Conservation (phyloP, 805 yeast species). For the Zygosaccharomyces siamensis region DNA sequence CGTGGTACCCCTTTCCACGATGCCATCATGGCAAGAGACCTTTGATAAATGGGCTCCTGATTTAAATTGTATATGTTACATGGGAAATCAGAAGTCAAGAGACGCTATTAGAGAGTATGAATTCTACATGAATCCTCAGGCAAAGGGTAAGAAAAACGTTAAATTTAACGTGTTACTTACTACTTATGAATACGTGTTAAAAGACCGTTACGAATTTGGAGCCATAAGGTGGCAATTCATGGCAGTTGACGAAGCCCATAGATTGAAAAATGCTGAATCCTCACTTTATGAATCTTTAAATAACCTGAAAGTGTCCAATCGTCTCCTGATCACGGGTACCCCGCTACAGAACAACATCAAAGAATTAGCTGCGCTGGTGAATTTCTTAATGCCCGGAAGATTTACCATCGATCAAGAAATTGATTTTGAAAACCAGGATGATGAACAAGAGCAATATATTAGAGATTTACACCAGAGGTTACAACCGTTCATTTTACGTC, state of each 20-base stretch:
- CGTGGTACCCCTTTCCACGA: slow-evolving; percentile 92
- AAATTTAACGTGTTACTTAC: slow-evolving; percentile 91
- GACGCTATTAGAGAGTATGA: slow-evolving; percentile 78
- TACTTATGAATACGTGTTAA: slow-evolving; percentile 92
- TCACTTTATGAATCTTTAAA: slow-evolving; percentile 84
- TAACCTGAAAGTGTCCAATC: slow-evolving; percentile 76
- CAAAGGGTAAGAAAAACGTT: slow-evolving; percentile 49
- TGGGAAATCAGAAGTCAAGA: slow-evolving; percentile 89
- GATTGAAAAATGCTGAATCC: slow-evolving; percentile 89
- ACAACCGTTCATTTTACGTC: slow-evolving; percentile 87
- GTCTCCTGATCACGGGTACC: slow-evolving; percentile 93
- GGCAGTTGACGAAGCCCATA: slow-evolving; percentile 98
- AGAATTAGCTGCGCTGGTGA: slow-evolving; percentile 90
- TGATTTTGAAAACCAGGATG: slow-evolving; percentile 86
- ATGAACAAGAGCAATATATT: slow-evolving; percentile 82
- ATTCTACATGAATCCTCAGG: slow-evolving; percentile 58
- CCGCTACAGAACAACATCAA: slow-evolving; percentile 94
- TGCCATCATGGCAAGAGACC: slow-evolving; percentile 99
- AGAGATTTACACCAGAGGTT: slow-evolving; percentile 77
- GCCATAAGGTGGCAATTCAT: slow-evolving; percentile 88
- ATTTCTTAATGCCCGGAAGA: slow-evolving; percentile 94
- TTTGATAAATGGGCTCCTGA: slow-evolving; percentile 98
- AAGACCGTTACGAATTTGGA: slow-evolving; percentile 79
- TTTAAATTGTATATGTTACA: slow-evolving; percentile 82
- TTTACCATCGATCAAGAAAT: slow-evolving; percentile 88